A percentile compares a stretch with the other conserved stretches of the same genome.
Conservation (phyloP, 352 stramenopile genomes). For the Saprolegnia parasitica region DNA sequence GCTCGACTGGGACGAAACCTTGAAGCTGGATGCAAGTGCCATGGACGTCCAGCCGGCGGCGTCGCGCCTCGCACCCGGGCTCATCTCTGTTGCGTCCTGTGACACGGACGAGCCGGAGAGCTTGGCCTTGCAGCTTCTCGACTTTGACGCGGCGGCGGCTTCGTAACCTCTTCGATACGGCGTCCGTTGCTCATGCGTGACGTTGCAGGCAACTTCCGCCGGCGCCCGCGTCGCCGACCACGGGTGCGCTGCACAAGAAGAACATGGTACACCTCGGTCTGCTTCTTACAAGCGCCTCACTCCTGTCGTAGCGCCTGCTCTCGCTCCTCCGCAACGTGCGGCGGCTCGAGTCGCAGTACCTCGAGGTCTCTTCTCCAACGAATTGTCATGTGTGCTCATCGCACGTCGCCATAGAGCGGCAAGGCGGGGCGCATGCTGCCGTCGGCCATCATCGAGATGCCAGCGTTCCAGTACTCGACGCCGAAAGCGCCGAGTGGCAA, state of each 20-base stretch:
- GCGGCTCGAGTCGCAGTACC: slow-evolving; percentile 21
- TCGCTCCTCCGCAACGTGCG: slow-evolving; percentile 21
- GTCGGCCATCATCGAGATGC: slow-evolving; percentile 21
- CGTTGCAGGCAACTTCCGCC: neutral
- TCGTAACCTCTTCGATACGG: neutral
- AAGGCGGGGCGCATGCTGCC: slow-evolving; percentile 17
- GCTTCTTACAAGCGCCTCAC: neutral
- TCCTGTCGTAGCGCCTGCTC: slow-evolving; percentile 5
- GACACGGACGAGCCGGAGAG: slow-evolving; percentile 22
- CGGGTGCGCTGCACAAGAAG: neutral
- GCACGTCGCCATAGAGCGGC: neutral
- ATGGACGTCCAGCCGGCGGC: neutral
- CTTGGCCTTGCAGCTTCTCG: slow-evolving; percentile 21
- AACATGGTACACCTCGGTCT: slow-evolving; percentile 10
- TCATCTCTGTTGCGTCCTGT: slow-evolving; percentile 21
- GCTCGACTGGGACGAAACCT: neutral
- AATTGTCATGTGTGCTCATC: neutral
- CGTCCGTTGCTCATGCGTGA: neutral
- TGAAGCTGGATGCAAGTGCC: neutral
- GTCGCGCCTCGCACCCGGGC: neutral
- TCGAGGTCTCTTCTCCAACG: neutral
- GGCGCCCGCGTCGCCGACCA: neutral
- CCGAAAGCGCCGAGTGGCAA: neutral
- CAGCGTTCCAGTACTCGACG: slow-evolving; percentile 6
- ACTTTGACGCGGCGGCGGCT: slow-evolving; percentile 1